Base-by-base conservation (phyloP, 257 asterid species). In the Solanum paucissectum region DNA sequence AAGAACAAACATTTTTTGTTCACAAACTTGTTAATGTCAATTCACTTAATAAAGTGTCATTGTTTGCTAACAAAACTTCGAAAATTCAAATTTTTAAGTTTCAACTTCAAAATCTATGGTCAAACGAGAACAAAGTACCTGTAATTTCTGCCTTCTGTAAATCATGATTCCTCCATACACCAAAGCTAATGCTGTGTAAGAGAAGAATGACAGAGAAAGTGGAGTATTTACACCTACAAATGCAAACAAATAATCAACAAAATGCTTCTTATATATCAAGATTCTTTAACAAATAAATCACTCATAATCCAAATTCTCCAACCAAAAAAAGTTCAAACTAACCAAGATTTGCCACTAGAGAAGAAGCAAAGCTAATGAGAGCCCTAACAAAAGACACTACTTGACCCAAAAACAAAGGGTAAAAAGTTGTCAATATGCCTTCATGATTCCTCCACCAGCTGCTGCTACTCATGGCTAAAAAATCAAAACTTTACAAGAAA, bases 121-220 rank as follows among this genome's bases (percentile, higher is more conserved):
- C 74, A 12, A 27, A 68, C 1, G 12, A 12, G 11, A 25, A 60
- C 32, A 87, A 36, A 11, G 20, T 87, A 93, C 98, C 98, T 87
- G 11, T 72, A 93, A 89, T 74, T 93, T 95, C 66, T 91, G 95
- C 2, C 94, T 91, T 75, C 94, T 88, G 91, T 92, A 92, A 21
- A 94, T 87, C 91, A 94, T 76, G 72, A 95, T 87, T 79, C 92
- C 88, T 83, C 98, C 98, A 77, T 94, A 96, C 9, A 95, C 94
- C 88, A 93, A 14, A 36, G 96, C 88, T 76, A 95, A 90, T 27
- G 91, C 60, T 88, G 89, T 40, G 89, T 96, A 96, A 37, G 96
- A 77, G 46, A 90, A 91, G 89, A 95, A 93, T 38, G 96, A 92
- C 37, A 94, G 76, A 21, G 98, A 88, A 85, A 96, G 94, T 4